Base-by-base conservation (phyloP, 139 green algal species). In the Chlamydomonas urium region DNA sequence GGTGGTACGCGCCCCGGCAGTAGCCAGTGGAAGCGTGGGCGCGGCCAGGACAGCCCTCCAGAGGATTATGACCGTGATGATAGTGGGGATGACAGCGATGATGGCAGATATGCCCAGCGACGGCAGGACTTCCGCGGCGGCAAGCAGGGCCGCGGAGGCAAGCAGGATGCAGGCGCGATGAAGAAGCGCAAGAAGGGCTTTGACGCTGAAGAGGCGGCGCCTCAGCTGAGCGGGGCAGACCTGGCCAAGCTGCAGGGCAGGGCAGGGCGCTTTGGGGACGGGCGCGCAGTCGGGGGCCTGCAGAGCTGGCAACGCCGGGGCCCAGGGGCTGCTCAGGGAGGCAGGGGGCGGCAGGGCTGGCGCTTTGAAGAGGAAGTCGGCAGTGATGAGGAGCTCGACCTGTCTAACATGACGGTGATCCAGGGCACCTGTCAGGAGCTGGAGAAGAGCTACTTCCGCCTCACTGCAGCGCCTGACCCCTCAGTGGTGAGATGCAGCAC, bases 391-490 rank as follows among this genome's bases (percentile, higher is more conserved):
- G 75, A 75, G 2, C 61, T 73, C 37, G 69, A 69, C 2, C 6
- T 72, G 74, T 45, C 66, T 2, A 66, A 38, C 17, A 38, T 69
- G 34, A 45, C 38, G 24, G 33, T 75, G 1, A 71, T 79, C 24
- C 32, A 72, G n/a, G 75, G 75, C 57, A 78, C 66, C 24, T 70
- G 72, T 53, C 59, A 59, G 14, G 38, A 70, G 4, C 78, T 96
- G 35, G 90, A 96, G 77, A 96, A 96, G 85, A 90, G 80, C 62
- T 96, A 94, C 75, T 92, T 95, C 78, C 81, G 90, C 6, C 78
- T 96, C 24, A 93, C 90, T 1, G 80, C 74, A 0, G 75, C 83
- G 10, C 90, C 90, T 5, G 84, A 93, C 72, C 86, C 90, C 0
- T 35, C 71, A 1, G 33, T 26, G 3, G 77, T n/a, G n/a, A n/a